phyloP scores from a whole-genome alignment of 352 stramenopile species.

The Pythium aristosporum region DNA sequence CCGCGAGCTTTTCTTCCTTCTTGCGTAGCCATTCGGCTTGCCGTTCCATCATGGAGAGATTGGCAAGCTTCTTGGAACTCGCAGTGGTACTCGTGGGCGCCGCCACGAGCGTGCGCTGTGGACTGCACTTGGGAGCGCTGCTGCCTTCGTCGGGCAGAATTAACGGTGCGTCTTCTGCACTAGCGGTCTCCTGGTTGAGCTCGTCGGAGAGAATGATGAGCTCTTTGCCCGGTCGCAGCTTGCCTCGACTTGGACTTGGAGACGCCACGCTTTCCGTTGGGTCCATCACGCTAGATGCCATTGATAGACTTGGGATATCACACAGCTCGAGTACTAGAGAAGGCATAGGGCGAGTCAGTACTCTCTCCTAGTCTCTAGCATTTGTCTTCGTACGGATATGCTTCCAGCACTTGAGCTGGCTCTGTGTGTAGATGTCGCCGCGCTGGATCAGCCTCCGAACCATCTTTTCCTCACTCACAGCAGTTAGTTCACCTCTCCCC shows the following conservation, averaged over 20 bases:
- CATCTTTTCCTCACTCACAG: slow-evolving; percentile 36
- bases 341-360: background rate
- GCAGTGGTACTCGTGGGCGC: background rate
- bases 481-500: background rate
- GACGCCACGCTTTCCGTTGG: slow-evolving; percentile 7
- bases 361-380: background rate
- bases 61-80: slow-evolving; percentile 49
- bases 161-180: slow-evolving; percentile 24
- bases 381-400: slow-evolving; percentile 50
- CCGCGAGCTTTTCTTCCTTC: slow-evolving; percentile 76
- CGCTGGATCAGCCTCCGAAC: slow-evolving; percentile 68
- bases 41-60: slow-evolving; percentile 75
- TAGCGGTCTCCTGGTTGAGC: slow-evolving; percentile 19
- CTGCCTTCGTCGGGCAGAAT: slow-evolving; percentile 22
- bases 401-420: slow-evolving; percentile 76
- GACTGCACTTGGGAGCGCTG: background rate
- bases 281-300: slow-evolving; percentile 13
- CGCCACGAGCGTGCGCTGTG: background rate
- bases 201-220: slow-evolving; percentile 69
- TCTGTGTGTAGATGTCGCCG: slow-evolving; percentile 60
- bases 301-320: slow-evolving; percentile 46
- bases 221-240: slow-evolving; percentile 74
- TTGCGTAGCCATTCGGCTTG: slow-evolving; percentile 78
- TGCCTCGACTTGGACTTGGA: slow-evolving; percentile 67
- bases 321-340: slow-evolving; percentile 60